Conservation (phyloP, 2,329 filamentous ascomycete genomes). For the Penicillium vulpinum region DNA sequence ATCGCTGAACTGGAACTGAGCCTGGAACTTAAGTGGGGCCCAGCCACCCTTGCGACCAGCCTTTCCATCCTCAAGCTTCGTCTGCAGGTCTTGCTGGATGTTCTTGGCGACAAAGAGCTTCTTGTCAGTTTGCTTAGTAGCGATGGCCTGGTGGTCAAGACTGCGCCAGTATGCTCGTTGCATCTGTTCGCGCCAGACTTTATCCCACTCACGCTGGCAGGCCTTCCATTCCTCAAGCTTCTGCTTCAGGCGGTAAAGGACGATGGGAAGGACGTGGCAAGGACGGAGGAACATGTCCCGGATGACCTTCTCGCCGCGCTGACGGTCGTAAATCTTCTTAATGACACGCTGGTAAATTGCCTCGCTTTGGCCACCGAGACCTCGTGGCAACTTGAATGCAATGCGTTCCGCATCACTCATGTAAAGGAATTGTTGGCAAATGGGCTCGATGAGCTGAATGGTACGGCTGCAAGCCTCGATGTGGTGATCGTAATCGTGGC, state of each 20-base stretch:
- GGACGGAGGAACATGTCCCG: constrained; percentile 82
- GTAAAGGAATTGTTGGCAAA: constrained; percentile 83
- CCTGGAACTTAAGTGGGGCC: constrained; percentile 68
- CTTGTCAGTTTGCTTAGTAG: constrained; percentile 86
- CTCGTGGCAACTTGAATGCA: constrained; percentile 75
- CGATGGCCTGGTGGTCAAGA: constrained; percentile 92
- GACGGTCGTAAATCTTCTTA: constrained; percentile 92
- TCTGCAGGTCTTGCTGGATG: constrained; percentile 85
- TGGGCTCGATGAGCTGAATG: constrained; percentile 91
- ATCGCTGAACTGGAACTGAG: constrained; percentile 72
- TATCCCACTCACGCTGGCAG: constrained; percentile 96
- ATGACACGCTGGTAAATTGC: constrained; percentile 96
- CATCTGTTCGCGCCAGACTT: constrained; percentile 96
- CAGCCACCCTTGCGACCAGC: constrained; percentile 64
- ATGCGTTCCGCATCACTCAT: constrained; percentile 72
- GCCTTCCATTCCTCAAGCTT: constrained; percentile 98
- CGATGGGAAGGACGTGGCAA: constrained; percentile 81
- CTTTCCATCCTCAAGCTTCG: constrained; percentile 87
- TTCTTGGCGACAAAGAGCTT: constrained; percentile 87
- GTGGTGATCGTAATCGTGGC: constrained; percentile 97
- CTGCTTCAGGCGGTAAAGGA: constrained; percentile 86
- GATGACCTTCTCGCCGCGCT: constrained; percentile 81
- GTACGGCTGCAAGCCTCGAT: constrained; percentile 94
- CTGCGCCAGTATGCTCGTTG: constrained; percentile 94
- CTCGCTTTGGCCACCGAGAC: constrained; percentile 87